Base-by-base conservation (phyloP, 495 filamentous ascomycete genomes). In the Lasiosphaeris hirsuta region DNA sequence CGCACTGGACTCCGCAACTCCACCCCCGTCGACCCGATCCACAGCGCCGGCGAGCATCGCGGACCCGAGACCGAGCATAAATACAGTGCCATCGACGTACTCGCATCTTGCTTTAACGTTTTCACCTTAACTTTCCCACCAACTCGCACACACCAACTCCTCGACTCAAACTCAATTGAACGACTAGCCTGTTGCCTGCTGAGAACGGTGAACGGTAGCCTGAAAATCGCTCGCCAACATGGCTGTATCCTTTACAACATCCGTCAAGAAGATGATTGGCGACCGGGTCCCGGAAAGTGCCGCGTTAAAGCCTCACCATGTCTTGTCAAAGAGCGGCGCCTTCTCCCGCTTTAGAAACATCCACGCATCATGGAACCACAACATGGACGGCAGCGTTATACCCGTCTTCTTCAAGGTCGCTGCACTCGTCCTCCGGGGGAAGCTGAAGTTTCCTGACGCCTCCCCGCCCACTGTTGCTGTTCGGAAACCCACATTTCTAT, bases 401-500 rank as follows among this genome's bases (percentile, higher is more conserved):
- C 23, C 23, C 23, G 23, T 30, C 23, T 30, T 30, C 23, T 30
- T 30, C 23, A 30, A 30, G 23, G 23, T 30, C 5, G 23, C 23
- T 5, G 23, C 23, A 30, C 23, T 30, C 23, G 23, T 30, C 23
- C 5, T 30, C 23, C 2, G 5, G 23, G 23, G 23, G 23, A 30
- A 30, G 23, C 23, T 30, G 5, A 30, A 30, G 23, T 30, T 30
- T 30, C 23, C 23, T 30, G 23, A 30, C 5, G 23, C 51, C 11
- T 7, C 19, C 15, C 39, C 51, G 0, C 15, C 38, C 10, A 42
- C 51, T 6, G 40, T 54, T 14, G n/a, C 37, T 3, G 51, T 54
- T 2, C 51, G 51, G 55, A 81, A 81, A 56, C 90, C 92, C 3
- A 71, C 77, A 23, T 95, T 96, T 68, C 81, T 91, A 19, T 72